Evolutionary conservation across 2,329 filamentous ascomycete species (phyloP).

Genomic region (Sarocladium strictum): DNA sequence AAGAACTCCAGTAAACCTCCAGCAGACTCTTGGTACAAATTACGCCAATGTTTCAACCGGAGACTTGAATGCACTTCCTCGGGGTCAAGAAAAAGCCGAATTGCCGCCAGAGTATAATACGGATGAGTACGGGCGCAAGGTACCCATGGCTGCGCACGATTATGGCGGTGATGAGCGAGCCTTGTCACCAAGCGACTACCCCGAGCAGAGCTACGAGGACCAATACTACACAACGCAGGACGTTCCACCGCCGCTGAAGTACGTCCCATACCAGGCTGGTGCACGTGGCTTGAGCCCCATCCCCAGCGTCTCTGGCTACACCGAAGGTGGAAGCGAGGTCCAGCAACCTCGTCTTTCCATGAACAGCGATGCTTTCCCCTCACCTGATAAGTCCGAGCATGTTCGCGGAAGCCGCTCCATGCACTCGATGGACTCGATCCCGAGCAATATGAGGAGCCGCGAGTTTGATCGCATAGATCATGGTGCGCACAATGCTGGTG

Average conservation of each 20-base stretch:
- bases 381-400: slow-evolving; percentile 45
- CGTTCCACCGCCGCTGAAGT: slow-evolving; percentile 57
- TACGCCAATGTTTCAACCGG: slow-evolving; percentile 60
- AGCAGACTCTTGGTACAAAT: slow-evolving; percentile 59
- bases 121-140: slow-evolving; percentile 37
- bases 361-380: slow-evolving; percentile 54
- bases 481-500: slow-evolving; percentile 50
- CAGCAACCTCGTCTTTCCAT: slow-evolving; percentile 52
- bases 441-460: slow-evolving; percentile 38
- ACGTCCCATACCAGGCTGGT: slow-evolving; percentile 63
- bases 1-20: slow-evolving; percentile 44
- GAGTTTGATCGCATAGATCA: slow-evolving; percentile 46
- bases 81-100: slow-evolving; percentile 33
- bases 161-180: slow-evolving; percentile 34
- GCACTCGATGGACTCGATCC: slow-evolving; percentile 26
- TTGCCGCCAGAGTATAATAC: slow-evolving; percentile 37
- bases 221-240: slow-evolving; percentile 54
- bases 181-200: slow-evolving; percentile 25
- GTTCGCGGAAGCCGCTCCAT: slow-evolving; percentile 26
- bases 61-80: slow-evolving; percentile 49
- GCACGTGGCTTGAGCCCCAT: slow-evolving; percentile 78
- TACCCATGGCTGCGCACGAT: slow-evolving; percentile 26
- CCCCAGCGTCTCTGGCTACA: slow-evolving; percentile 85
- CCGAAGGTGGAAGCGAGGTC: slow-evolving; percentile 58
- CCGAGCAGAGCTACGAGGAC: slow-evolving; percentile 34